phyloP scores from a whole-genome alignment of 345 rosid genomes.

The Viola odorata region DNA sequence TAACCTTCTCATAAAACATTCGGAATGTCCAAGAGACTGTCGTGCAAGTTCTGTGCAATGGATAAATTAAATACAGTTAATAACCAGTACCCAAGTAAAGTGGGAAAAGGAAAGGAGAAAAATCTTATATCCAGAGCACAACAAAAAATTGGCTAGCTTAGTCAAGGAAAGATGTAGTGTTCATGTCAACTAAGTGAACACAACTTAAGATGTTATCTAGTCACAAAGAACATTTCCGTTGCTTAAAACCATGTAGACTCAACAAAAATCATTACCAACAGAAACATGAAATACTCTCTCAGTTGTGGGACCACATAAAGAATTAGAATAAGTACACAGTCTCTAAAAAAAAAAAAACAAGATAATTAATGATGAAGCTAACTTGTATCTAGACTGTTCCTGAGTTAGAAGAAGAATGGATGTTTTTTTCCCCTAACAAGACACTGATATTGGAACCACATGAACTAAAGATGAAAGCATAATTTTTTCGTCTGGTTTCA shows the following conservation, averaged over 20 bases:
- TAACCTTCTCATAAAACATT: slow-evolving; percentile 31
- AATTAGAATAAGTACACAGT: neutral
- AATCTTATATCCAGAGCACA: neutral
- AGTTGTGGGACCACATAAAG: neutral
- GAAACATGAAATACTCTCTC: neutral
- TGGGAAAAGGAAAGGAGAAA: neutral
- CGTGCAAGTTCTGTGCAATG: slow-evolving; percentile 24
- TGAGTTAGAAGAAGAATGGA: neutral
- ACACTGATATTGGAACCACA: neutral
- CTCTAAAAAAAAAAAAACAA: neutral
- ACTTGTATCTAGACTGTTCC: no score
- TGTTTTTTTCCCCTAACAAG: neutral
- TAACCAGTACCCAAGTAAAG: neutral
- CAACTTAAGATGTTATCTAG: neutral
- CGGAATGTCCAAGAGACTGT: slow-evolving; percentile 35
- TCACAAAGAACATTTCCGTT: neutral
- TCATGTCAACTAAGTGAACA: neutral
- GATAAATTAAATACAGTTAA: neutral
- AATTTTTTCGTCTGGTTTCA: no score
- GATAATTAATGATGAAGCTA: neutral
- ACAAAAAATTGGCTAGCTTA: neutral
- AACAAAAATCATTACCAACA: neutral
- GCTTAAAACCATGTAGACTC: neutral
- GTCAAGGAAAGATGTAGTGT: neutral
- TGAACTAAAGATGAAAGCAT: neutral